Evolutionary conservation across 768 basidiomycete species (phyloP), one percentile per base, ranked within the genome.

Genomic region (Xerocomellus chrysenteron): DNA sequence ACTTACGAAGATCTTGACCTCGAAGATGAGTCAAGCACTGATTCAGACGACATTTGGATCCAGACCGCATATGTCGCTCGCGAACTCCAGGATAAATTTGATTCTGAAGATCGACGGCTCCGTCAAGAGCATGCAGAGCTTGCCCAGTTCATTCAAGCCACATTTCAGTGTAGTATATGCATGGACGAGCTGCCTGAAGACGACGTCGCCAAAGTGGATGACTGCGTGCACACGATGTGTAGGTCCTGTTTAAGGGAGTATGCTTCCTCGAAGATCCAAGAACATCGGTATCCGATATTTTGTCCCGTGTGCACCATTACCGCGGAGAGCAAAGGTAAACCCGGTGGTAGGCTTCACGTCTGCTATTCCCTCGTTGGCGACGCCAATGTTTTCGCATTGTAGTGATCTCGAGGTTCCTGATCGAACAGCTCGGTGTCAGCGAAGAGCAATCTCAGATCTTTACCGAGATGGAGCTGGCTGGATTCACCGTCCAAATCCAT

Each of bases 141-240:
- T 7, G 45, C 60, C 14, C 59, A 43, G 12, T 32, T 54, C 13
- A 47, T 62, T 5, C 80, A 78, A 40, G 32, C 33, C 40, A 67
- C 54, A n/a, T 86, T 85, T 55, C 67, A 75, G 40, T 88, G 87
- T 60, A 72, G 73, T 10, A 74, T 88, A 37, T 88, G 87, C 65
- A 65, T 81, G 56, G 86, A 88, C 14, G 65, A 74, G 2, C 65
- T 73, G 42, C 72, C 77, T 0, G 72, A 75, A 42, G 78, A 82
- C 45, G 61, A 70, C 40, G 72, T 78, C 14, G 75, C 80, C 19
- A 62, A 60, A n/a, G 62, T 84, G 16, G 74, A 70, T 10, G 66
- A 30, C 2, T 88, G 86, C 58, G 59, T 60, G 12, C 86, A 88
- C 62, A 57, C 56, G 16, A 80, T 82, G 64, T 88, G 87, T 67